These are phyloP conservation scores for Lasiodiplodia citricola DNA, from an alignment of 2,329 filamentous ascomycete genomes.

Conservation along the genomic window DNA sequence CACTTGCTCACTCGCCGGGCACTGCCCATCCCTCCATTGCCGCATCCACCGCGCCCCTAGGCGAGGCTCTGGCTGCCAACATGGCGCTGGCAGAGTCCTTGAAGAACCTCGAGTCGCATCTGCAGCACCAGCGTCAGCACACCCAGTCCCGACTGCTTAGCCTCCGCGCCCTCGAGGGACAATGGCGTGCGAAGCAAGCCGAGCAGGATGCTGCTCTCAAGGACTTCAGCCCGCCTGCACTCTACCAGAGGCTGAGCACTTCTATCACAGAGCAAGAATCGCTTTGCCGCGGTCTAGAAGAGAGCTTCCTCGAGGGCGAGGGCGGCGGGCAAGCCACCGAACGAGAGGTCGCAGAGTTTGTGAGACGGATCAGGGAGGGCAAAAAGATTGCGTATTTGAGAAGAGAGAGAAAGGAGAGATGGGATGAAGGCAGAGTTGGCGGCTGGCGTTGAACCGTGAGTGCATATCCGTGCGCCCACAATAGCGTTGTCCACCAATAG, in stretches of 20 bases:
- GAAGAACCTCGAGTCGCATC: conserved; percentile 63
- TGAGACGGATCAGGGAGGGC: conserved; percentile 79
- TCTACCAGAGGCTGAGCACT: conserved; percentile 81
- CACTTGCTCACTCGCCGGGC: conserved; percentile 71
- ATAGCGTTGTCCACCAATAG: not conserved
- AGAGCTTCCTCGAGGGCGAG: conserved; percentile 82
- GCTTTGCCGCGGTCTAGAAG: conserved; percentile 82
- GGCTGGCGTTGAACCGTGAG: conserved; percentile 71
- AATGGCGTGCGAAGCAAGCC: conserved; percentile 85
- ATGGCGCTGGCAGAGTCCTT: conserved; percentile 70
- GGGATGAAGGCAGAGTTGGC: conserved; percentile 94
- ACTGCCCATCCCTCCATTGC: conserved; percentile 75
- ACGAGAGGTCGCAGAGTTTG: conserved; percentile 84
- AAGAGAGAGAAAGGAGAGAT: conserved; percentile 85
- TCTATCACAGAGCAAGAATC: conserved; percentile 82
- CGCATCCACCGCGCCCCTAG: conserved; percentile 68
- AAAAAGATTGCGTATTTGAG: conserved; percentile 79
- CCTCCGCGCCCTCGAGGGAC: conserved; percentile 85
- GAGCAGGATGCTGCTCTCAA: conserved; percentile 86
- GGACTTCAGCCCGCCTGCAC: conserved; percentile 82
- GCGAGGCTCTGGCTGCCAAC: conserved; percentile 71
- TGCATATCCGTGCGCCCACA: conserved; percentile 1
- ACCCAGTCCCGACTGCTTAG: conserved; percentile 83
- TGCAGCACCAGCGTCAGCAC: conserved; percentile 67
- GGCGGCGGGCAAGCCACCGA: conserved; percentile 65